These are phyloP conservation scores for Nosema granulosis DNA, from an alignment of 371 early-diverging fungal genomes.

Conservation along the genomic window DNA sequence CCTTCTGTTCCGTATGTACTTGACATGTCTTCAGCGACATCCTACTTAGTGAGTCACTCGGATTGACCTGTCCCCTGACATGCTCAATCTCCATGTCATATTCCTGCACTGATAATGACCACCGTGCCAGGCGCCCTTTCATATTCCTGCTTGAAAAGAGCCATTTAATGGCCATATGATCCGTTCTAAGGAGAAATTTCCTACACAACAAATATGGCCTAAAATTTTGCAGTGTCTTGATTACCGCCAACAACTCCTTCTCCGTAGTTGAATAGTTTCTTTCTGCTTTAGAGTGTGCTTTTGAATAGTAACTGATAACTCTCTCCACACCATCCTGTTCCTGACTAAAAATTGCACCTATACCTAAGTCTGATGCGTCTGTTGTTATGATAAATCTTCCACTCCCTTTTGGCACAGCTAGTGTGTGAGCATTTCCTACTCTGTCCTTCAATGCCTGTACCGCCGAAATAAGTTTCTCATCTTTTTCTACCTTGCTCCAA, in stretches of 20 bases:
- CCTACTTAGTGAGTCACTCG: not conserved
- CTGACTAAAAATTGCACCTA: conserved; percentile 43
- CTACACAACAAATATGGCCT: conserved; percentile 1
- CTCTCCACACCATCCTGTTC: conserved; percentile 9
- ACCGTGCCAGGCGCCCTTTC: not conserved
- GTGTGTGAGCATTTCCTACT: conserved; percentile 39
- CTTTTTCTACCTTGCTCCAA: not conserved
- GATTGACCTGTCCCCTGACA: conserved; percentile 2
- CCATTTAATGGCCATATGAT: conserved; percentile 28
- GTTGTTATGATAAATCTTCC: conserved; percentile 14
- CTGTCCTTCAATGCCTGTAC: too few relatives aligned
- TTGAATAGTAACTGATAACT: not conserved
- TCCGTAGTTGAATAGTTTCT: conserved; percentile 42
- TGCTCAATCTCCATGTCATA: conserved; percentile 31
- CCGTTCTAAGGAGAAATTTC: conserved; percentile 29
- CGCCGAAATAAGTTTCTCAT: too few relatives aligned
- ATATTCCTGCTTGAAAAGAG: not conserved
- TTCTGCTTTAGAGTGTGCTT: not conserved
- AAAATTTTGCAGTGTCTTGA: not conserved
- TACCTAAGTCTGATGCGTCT: conserved; percentile 33
- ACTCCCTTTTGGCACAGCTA: not conserved
- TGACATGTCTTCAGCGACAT: conserved; percentile 6
- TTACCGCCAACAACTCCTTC: conserved; percentile 31
- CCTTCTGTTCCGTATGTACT: conserved; percentile 1
- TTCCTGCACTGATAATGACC: conserved; percentile 3